Percentiles rank a stretch among this genome's conserved stretches.
Evolutionary conservation across 2,329 filamentous ascomycete genomes (phyloP).

Genomic region (Monosporascus cannonballus): DNA sequence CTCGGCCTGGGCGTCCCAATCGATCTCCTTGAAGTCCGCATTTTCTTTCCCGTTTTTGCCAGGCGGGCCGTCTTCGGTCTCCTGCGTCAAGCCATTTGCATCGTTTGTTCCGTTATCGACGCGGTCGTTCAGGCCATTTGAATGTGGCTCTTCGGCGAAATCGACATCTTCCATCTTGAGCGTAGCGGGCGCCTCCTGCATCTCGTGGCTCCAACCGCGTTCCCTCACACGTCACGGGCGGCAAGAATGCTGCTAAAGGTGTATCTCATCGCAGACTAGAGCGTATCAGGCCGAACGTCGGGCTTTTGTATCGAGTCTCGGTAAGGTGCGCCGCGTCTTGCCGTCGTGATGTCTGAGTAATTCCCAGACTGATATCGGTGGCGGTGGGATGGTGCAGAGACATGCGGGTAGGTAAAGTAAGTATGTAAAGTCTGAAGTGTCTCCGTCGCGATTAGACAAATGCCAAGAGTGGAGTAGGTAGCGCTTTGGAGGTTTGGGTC

Average conservation of each 20-base stretch:
- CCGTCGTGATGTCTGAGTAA: no score
- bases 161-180: background rate
- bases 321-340: no score
- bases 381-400: no score
- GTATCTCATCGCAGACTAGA: background rate
- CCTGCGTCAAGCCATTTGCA: background rate
- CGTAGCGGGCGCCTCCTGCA: background rate
- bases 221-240: background rate
- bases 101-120: background rate
- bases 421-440: background rate
- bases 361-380: no score
- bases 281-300: no score
- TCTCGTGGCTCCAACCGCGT: background rate
- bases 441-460: background rate
- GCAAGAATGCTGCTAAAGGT: background rate
- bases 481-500: background rate
- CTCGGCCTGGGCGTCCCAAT: slow-evolving; percentile 23
- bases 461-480: background rate
- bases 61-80: background rate
- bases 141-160: background rate
- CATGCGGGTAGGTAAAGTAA: no score
- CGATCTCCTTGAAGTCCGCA: slow-evolving; percentile 15
- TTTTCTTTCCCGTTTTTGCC: slow-evolving; percentile 10
- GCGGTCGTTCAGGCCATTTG: background rate
- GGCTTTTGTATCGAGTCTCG: background rate